phyloP scores from a whole-genome alignment of 129 eudicot species.

The Kitagawia praeruptora region DNA sequence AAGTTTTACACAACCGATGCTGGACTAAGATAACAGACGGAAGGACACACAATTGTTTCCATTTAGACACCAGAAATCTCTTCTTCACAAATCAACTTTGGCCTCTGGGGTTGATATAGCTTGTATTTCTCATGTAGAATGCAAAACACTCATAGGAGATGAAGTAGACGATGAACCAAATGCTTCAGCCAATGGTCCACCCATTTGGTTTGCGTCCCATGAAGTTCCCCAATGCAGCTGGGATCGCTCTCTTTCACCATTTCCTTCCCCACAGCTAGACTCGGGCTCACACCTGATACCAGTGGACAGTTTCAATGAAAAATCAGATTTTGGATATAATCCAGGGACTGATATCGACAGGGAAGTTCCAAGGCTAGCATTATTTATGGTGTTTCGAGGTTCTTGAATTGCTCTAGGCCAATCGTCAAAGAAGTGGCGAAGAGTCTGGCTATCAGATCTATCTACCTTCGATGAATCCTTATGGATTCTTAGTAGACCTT shows the following conservation, averaged over 20 bases:
- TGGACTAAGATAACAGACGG: neutral
- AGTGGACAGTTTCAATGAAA: slow-evolving; percentile 59
- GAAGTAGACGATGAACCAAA: slow-evolving; percentile 47
- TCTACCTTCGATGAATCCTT: slow-evolving; percentile 16
- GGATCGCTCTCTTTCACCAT: slow-evolving; percentile 26
- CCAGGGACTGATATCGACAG: slow-evolving; percentile 57
- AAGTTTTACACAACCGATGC: neutral
- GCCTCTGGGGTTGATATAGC: slow-evolving; percentile 50
- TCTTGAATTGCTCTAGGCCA: slow-evolving; percentile 60
- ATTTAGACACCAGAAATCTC: neutral
- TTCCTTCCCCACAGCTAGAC: slow-evolving; percentile 18
- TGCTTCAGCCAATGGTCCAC: slow-evolving; percentile 93
- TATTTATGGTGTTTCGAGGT: slow-evolving; percentile 7
- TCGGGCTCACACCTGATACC: slow-evolving; percentile 21
- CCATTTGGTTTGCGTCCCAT: slow-evolving; percentile 58
- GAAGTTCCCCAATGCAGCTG: slow-evolving; percentile 40
- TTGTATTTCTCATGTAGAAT: slow-evolving; percentile 34
- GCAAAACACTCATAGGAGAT: slow-evolving; percentile 68
- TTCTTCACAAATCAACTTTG: neutral
- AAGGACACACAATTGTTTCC: neutral
- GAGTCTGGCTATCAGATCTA: slow-evolving; percentile 32
- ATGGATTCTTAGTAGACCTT: slow-evolving; percentile 21
- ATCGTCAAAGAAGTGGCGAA: slow-evolving; percentile 69
- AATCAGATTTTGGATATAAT: slow-evolving; percentile 44
- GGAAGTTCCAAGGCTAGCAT: slow-evolving; percentile 12